Evolutionary conservation across 2,329 filamentous ascomycete species (phyloP).

Genomic region (Epichloe sylvatica): DNA sequence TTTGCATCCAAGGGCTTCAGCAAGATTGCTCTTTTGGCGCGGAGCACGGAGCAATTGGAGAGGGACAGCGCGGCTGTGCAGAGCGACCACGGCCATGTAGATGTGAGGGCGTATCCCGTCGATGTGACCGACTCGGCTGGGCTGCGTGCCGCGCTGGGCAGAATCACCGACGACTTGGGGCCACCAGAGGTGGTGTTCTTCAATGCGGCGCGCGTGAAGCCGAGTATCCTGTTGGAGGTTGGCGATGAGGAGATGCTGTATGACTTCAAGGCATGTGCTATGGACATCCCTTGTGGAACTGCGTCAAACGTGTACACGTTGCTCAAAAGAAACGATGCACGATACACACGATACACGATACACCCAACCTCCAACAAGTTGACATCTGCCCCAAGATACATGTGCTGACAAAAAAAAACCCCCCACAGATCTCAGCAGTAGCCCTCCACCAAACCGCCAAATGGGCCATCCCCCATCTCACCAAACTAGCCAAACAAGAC

Average conservation of each 20-base stretch:
- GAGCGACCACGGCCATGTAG: slow-evolving; percentile 15
- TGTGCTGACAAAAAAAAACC: too few species aligned
- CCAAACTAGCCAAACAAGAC: slow-evolving; percentile 19
- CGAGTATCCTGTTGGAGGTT: slow-evolving; percentile 27
- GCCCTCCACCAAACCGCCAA: slow-evolving; percentile 33
- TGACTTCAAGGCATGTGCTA: slow-evolving; percentile 30
- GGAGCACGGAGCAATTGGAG: slow-evolving; percentile 26
- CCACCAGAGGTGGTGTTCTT: slow-evolving; percentile 35
- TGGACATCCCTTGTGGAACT: neutral
- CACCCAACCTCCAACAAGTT: too few species aligned
- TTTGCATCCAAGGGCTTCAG: slow-evolving; percentile 73
- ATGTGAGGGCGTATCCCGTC: slow-evolving; percentile 26
- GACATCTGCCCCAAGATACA: too few species aligned
- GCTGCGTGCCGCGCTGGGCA: neutral
- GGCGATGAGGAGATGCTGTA: slow-evolving; percentile 30
- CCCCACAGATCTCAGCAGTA: slow-evolving; percentile 28
- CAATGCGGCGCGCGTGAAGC: slow-evolving; percentile 36
- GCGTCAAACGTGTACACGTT: too few species aligned
- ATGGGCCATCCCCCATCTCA: slow-evolving; percentile 32
- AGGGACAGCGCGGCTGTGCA: slow-evolving; percentile 20
- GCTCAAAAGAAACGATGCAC: neutral
- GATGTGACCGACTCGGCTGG: slow-evolving; percentile 26
- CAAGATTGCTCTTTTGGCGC: slow-evolving; percentile 34
- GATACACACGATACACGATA: too few species aligned
- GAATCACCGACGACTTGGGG: slow-evolving; percentile 16